phyloP scores from a whole-genome alignment of 352 stramenopile species.

The Globisporangium spinosum region DNA sequence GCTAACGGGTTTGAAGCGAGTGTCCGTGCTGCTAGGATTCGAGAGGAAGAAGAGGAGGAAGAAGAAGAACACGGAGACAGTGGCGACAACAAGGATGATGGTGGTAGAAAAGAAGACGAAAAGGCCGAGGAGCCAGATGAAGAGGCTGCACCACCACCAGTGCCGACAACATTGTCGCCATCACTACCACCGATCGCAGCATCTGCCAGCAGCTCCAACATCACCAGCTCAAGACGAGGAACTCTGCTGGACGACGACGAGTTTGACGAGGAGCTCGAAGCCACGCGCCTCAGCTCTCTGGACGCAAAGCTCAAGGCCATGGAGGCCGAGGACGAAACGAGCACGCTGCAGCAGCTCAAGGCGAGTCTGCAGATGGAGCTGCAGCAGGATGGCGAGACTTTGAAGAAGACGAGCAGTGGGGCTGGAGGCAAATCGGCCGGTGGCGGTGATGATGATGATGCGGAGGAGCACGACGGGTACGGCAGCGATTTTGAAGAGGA shows the following conservation, averaged over 20 bases:
- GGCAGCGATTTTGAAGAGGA: constrained; percentile 85
- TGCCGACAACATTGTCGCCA: constrained; percentile 21
- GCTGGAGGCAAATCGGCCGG: not conserved
- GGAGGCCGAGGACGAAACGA: constrained; percentile 79
- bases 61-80: constrained; percentile 8
- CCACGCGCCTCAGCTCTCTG: constrained; percentile 50
- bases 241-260: constrained; percentile 38
- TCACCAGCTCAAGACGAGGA: not conserved
- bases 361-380: constrained; percentile 58
- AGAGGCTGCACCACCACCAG: constrained; percentile 22
- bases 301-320: constrained; percentile 82
- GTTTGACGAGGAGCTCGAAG: constrained; percentile 61
- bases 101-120: constrained; percentile 20
- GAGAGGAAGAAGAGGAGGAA: not conserved
- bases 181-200: constrained; percentile 21
- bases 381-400: constrained; percentile 40
- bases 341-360: constrained; percentile 76
- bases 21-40: not conserved
- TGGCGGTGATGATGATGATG: constrained; percentile 21
- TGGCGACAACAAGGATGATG: constrained; percentile 14
- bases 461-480: constrained; percentile 53
- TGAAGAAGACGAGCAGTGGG: constrained; percentile 18
- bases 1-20: not conserved
- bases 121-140: constrained; percentile 19
- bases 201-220: not conserved